Base-by-base conservation (phyloP, 1,284 basidiomycete species). In the Rhodofomes roseus region DNA sequence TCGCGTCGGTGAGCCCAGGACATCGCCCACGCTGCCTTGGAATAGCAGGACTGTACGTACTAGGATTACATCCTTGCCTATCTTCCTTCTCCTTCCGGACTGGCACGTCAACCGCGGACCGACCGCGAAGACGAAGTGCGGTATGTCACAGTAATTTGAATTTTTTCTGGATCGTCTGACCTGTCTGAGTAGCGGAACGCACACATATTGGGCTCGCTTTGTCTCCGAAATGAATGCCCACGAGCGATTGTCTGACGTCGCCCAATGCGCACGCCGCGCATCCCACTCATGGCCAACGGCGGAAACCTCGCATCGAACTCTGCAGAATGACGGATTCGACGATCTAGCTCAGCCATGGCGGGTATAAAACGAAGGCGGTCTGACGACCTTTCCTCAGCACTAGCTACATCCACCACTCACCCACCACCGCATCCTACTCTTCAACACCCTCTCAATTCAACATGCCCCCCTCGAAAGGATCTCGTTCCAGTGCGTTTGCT, bases 391-490 rank as follows among this genome's bases (percentile, higher is more conserved):
- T 6, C 18, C 7, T 23, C 50, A 52, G 50, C 22, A 36, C 18
- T 31, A 52, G 50, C 34, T 23, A 36, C 34, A 52, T 22, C 18
- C 31, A 36, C 34, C 31, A 46, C 54, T 34, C 54, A 52, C 11
- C 18, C 31, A 36, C 34, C 31, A 46, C 54, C 25, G 41, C 43
- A 29, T 16, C n/a, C 55, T 18, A 57, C 22, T 31, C 18, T 23
- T n/a, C 50, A 36, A 52, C 46, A 4, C 8, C 46, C 31, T 7
- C 12, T 39, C 50, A 52, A 20, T 39, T 37, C 59, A 60, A 46
- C 56, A 65, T 61, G 61, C 62, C 61, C n/a, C n/a, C n/a, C 39
- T 54, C 62, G 40, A 60, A 60, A 46, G 60, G 62, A 62, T 52
- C 62, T 51, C 61, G 63, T 60, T 44, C 64, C 54, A 62, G 64